phyloP scores from a whole-genome alignment of 2,329 filamentous ascomycete genomes.

The Hypoxylon sp. region DNA sequence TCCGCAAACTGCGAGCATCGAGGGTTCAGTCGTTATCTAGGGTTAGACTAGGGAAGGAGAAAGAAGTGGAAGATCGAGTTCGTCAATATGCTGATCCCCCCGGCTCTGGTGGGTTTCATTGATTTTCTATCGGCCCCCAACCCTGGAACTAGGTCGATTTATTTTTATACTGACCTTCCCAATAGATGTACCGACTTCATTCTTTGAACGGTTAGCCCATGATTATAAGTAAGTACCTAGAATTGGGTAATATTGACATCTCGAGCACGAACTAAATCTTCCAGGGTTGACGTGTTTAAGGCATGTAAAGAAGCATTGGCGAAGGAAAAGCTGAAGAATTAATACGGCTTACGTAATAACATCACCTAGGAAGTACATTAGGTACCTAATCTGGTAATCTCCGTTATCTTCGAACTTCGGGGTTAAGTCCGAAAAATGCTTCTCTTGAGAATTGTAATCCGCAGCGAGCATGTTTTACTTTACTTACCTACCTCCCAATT shows the following conservation, averaged over 20 bases:
- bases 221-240: constrained; percentile 25
- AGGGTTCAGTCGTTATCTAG: constrained; percentile 49
- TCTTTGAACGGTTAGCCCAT: constrained; percentile 19
- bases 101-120: constrained; percentile 31
- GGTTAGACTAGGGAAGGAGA: constrained; percentile 40
- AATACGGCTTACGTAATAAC: not conserved
- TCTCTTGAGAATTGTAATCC: not conserved
- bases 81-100: constrained; percentile 41
- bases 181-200: constrained; percentile 32
- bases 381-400: too few relatives aligned
- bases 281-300: constrained; percentile 30
- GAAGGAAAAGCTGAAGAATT: not conserved
- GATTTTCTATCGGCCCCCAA: not conserved
- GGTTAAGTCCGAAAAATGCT: not conserved
- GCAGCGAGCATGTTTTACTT: not conserved
- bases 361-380: too few relatives aligned
- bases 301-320: constrained; percentile 29
- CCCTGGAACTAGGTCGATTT: not conserved
- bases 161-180: not conserved
- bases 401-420: not conserved
- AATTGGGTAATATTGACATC: not conserved
- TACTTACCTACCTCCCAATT: too few relatives aligned
- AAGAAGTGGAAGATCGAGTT: constrained; percentile 43
- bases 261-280: not conserved
- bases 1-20: constrained; percentile 46